Conservation (phyloP, 179 eudicot genomes). For the Corrigiola litoralis region DNA sequence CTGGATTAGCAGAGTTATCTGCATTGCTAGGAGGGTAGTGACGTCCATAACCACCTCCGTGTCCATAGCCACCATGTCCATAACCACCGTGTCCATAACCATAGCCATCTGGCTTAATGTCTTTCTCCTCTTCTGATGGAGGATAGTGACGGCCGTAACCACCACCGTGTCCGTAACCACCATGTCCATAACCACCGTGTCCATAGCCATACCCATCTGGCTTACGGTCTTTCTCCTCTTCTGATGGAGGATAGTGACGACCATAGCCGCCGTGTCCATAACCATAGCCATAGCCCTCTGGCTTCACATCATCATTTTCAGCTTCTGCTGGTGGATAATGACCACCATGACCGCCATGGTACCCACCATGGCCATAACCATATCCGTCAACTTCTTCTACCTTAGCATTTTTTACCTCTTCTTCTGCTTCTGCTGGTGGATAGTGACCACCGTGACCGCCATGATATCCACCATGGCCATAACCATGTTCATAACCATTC, state of each 20-base stretch:
- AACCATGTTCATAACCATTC: not conserved
- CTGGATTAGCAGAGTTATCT: no score
- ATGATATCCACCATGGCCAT: not conserved
- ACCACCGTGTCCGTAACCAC: no score
- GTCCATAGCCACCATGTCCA: no score
- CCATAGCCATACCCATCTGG: no score
- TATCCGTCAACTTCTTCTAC: not conserved
- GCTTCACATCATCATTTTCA: not conserved
- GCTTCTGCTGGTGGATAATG: not conserved
- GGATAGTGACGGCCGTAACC: no score
- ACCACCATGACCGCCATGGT: not conserved
- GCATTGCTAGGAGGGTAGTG: no score
- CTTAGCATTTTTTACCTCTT: not conserved
- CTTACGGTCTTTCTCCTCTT: not conserved
- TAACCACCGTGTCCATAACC: no score
- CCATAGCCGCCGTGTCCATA: not conserved
- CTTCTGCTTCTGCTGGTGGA: no score
- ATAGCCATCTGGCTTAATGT: no score
- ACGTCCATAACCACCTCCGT: no score
- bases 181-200: no score
- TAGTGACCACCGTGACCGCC: not conserved
- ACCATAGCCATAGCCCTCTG: not conserved
- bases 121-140: no score
- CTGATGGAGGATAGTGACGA: constrained; percentile 3
- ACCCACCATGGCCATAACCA: not conserved